These are phyloP conservation scores for Camelina sativa DNA, from an alignment of 345 rosid genomes.

Conservation along the genomic window DNA sequence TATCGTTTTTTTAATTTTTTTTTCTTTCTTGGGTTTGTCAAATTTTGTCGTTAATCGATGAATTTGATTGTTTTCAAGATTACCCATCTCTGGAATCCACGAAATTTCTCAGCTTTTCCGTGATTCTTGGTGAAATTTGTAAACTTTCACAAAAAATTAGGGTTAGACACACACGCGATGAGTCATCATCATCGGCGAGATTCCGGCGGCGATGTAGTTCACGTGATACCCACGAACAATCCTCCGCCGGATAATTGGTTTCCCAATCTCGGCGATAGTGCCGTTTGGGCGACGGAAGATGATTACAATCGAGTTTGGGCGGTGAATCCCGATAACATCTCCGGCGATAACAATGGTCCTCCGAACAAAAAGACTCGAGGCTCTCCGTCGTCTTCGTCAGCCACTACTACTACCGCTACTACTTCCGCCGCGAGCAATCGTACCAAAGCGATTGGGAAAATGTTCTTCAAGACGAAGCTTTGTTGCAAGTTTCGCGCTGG, in stretches of 20 bases:
- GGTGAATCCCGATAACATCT: slow-evolving; percentile 40
- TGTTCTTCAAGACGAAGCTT: slow-evolving; percentile 87
- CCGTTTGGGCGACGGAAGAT: slow-evolving; percentile 94
- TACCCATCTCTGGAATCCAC: slow-evolving; percentile 43
- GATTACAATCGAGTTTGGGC: slow-evolving; percentile 76
- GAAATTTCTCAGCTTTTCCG: slow-evolving; percentile 26
- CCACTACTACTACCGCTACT: slow-evolving; percentile 38
- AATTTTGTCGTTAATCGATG: slow-evolving; percentile 38
- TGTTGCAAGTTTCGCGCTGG: slow-evolving; percentile 77
- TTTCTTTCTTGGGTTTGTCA: slow-evolving; percentile 23
- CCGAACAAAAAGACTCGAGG: slow-evolving; percentile 70
- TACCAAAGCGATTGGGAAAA: slow-evolving; percentile 63
- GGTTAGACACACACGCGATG: slow-evolving; percentile 52
- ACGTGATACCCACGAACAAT: slow-evolving; percentile 58
- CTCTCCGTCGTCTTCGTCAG: slow-evolving; percentile 57
- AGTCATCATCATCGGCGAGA: slow-evolving; percentile 61
- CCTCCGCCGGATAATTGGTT: slow-evolving; percentile 64
- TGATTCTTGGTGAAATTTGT: slow-evolving; percentile 29
- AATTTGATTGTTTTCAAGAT: slow-evolving; percentile 25
- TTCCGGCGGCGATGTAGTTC: slow-evolving; percentile 76
- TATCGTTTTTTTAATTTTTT: not conserved
- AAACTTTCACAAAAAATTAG: slow-evolving; percentile 37
- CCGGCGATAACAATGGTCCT: slow-evolving; percentile 51
- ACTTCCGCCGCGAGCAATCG: slow-evolving; percentile 45
- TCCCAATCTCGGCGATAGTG: slow-evolving; percentile 58